Conservation (phyloP, 352 stramenopile species). For the Phytophthora idaei region DNA sequence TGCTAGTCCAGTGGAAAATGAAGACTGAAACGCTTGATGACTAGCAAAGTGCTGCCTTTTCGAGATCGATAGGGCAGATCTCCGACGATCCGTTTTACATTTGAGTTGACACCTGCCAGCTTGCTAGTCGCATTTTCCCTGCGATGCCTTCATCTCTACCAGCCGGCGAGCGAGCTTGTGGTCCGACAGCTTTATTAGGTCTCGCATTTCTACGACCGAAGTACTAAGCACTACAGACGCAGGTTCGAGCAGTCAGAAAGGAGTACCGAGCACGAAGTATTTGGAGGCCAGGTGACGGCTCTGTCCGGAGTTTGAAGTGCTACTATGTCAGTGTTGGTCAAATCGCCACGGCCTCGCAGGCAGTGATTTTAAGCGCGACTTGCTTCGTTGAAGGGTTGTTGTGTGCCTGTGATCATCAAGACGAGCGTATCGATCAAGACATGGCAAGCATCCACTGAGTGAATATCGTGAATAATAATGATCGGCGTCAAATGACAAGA, state of each 20-base stretch:
- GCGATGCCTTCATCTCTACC: constrained; percentile 4
- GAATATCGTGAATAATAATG: too few species aligned
- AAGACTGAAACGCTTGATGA: constrained; percentile 7
- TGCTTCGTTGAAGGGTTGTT: too few species aligned
- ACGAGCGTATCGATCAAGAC: too few species aligned
- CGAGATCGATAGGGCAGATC: background rate
- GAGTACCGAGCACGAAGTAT: background rate
- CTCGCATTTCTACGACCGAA: too few species aligned
- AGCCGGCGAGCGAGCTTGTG: constrained; percentile 14
- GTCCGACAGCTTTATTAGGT: background rate
- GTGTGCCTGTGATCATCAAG: too few species aligned
- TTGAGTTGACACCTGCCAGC: constrained; percentile 10
- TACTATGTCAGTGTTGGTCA: too few species aligned
- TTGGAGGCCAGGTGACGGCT: constrained; percentile 9
- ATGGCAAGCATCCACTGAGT: too few species aligned
- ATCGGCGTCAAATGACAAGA: too few species aligned
- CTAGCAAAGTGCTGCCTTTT: constrained; percentile 1
- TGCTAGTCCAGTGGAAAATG: constrained; percentile 8
- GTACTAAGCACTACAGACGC: background rate
- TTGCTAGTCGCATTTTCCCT: constrained; percentile 15
- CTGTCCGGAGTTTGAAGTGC: constrained; percentile 8
- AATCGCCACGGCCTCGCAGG: too few species aligned
- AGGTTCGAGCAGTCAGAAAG: background rate
- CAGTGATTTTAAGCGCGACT: too few species aligned
- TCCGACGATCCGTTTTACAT: background rate